These are phyloP conservation scores for Penicillium fuscoglaucum DNA, from an alignment of 2,329 filamentous ascomycete species.

Conservation along the genomic window DNA sequence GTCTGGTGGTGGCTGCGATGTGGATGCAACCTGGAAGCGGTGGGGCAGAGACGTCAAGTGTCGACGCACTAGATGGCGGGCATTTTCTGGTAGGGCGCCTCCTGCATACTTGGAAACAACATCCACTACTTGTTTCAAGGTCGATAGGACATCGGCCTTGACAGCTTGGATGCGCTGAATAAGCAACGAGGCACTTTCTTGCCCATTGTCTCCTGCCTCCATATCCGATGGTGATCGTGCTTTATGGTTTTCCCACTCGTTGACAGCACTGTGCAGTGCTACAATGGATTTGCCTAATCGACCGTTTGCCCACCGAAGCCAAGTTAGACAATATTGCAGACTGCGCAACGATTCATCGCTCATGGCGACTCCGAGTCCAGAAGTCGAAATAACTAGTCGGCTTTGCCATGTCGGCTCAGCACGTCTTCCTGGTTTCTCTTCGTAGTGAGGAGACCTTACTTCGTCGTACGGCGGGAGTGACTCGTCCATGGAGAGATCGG, in stretches of 20 bases:
- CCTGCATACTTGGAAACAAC: constrained; percentile 87
- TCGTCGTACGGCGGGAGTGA: constrained; percentile 83
- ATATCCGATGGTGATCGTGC: constrained; percentile 31
- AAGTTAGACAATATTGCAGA: constrained; percentile 78
- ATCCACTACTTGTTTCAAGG: constrained; percentile 76
- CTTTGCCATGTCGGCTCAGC: constrained; percentile 67
- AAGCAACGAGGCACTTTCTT: constrained; percentile 27
- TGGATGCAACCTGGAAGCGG: constrained; percentile 73
- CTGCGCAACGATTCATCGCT: constrained; percentile 82
- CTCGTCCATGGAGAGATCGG: constrained; percentile 68
- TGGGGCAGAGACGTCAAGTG: constrained; percentile 83
- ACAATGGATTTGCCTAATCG: constrained; percentile 75
- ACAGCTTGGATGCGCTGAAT: constrained; percentile 64
- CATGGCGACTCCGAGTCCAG: constrained; percentile 86
- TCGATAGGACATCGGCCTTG: constrained; percentile 71
- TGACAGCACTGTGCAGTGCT: constrained; percentile 71
- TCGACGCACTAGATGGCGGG: constrained; percentile 74
- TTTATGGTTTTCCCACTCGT: constrained; percentile 69
- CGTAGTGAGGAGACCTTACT: constrained; percentile 71
- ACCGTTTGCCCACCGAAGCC: constrained; percentile 78
- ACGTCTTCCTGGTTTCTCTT: constrained; percentile 41
- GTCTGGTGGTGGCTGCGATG: constrained; percentile 42
- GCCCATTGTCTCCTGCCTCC: constrained; percentile 23
- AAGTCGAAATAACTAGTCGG: constrained; percentile 84
- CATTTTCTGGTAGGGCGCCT: constrained; percentile 88